These are phyloP conservation scores for Rauvolfia tetraphylla DNA, from an alignment of 257 asterid genomes.

Conservation along the genomic window DNA sequence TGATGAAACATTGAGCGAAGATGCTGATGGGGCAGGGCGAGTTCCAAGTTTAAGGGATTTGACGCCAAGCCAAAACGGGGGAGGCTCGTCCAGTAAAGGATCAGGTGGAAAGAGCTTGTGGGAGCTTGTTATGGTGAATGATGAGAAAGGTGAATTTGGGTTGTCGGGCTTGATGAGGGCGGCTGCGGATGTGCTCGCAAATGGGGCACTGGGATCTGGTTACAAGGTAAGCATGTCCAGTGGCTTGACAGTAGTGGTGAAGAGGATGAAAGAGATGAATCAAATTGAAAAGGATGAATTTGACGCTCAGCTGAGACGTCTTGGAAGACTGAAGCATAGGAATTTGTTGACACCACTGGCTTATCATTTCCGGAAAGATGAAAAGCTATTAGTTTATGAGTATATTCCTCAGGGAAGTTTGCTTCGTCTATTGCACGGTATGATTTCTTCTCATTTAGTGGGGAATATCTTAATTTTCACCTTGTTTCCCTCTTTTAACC, in stretches of 20 bases:
- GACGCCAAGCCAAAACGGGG: slow-evolving; percentile 8
- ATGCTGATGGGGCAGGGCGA: slow-evolving; percentile 10
- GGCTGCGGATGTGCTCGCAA: slow-evolving; percentile 69
- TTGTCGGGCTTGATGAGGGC: slow-evolving; percentile 78
- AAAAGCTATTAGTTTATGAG: slow-evolving; percentile 66
- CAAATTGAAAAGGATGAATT: slow-evolving; percentile 53
- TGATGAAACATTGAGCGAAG: neutral
- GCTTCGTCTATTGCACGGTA: slow-evolving; percentile 59
- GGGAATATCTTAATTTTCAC: too few species aligned
- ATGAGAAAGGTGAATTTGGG: slow-evolving; percentile 60
- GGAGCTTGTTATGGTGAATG: slow-evolving; percentile 54
- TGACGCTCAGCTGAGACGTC: slow-evolving; percentile 50
- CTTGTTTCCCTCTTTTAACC: neutral
- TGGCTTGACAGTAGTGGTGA: slow-evolving; percentile 66
- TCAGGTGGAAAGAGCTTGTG: slow-evolving; percentile 17
- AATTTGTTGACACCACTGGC: slow-evolving; percentile 70
- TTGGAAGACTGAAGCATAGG: slow-evolving; percentile 56
- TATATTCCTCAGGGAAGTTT: slow-evolving; percentile 65
- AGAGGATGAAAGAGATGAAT: slow-evolving; percentile 60
- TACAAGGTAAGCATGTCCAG: slow-evolving; percentile 63
- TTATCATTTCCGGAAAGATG: slow-evolving; percentile 66
- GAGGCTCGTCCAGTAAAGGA: slow-evolving; percentile 14
- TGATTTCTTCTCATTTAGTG: neutral
- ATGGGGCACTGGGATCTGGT: slow-evolving; percentile 53
- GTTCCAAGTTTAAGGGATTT: slow-evolving; percentile 27